phyloP scores from a whole-genome alignment of 2,329 filamentous ascomycete genomes.

The Nectriaceae sp. region DNA sequence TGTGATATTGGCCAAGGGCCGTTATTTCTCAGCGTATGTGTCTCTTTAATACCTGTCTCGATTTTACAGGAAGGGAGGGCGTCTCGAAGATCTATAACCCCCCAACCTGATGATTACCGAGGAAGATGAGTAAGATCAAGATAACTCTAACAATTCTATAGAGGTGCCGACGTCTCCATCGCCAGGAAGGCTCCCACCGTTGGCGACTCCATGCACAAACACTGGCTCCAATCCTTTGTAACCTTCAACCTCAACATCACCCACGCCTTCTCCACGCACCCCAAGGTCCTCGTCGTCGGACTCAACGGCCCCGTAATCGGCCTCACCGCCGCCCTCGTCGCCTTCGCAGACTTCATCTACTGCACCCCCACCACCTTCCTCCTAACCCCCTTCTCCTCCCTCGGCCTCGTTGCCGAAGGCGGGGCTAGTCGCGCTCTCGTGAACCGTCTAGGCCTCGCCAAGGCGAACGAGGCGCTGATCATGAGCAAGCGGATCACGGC shows the following conservation, averaged over 20 bases:
- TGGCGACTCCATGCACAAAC: conserved; percentile 42
- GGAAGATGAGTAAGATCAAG: background rate
- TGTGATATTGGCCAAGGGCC: conserved; percentile 80
- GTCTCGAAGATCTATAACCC: too few species aligned
- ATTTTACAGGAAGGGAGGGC: too few species aligned
- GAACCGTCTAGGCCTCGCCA: conserved; percentile 73
- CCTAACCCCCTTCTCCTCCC: conserved; percentile 85
- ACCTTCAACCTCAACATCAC: conserved; percentile 88
- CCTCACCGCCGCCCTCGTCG: conserved; percentile 79
- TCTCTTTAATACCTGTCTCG: background rate
- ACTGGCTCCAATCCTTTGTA: conserved; percentile 72
- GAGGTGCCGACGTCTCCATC: conserved; percentile 77
- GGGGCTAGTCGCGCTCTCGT: conserved; percentile 79
- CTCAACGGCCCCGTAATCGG: conserved; percentile 92
- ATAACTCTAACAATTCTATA: conserved; percentile 35
- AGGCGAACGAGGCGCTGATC: conserved; percentile 90
- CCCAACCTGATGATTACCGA: too few species aligned
- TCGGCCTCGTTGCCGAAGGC: conserved; percentile 89
- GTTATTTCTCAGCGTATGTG: conserved; percentile 82
- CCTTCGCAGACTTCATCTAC: conserved; percentile 92
- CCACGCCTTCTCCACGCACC: conserved; percentile 87
- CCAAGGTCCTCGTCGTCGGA: conserved; percentile 88
- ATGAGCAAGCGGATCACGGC: conserved; percentile 79
- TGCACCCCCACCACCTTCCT: conserved; percentile 78
- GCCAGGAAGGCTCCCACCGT: conserved; percentile 43